phyloP scores from a whole-genome alignment of 352 stramenopile genomes.

The Phytopythium oedochilum region DNA sequence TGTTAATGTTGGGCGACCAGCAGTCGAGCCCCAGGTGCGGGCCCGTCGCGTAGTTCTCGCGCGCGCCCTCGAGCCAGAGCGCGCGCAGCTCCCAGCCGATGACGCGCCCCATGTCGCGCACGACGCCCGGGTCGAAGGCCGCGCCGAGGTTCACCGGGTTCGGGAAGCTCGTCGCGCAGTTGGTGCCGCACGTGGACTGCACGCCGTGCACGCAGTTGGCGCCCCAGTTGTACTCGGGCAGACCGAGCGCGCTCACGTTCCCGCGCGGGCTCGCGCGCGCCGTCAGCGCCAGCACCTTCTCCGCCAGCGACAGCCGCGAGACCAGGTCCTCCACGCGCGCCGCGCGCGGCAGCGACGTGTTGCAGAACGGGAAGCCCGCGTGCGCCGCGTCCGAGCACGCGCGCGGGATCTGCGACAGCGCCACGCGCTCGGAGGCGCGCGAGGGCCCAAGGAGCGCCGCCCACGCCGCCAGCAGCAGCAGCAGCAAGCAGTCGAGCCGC shows the following conservation, averaged over 20 bases:
- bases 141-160: slow-evolving; percentile 86
- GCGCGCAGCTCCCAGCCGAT: slow-evolving; percentile 83
- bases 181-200: slow-evolving; percentile 70
- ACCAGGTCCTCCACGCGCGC: slow-evolving; percentile 81
- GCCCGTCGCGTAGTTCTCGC: slow-evolving; percentile 56
- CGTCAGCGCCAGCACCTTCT: slow-evolving; percentile 71
- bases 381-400: slow-evolving; percentile 32
- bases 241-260: slow-evolving; percentile 69
- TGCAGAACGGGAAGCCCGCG: slow-evolving; percentile 70
- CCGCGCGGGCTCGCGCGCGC: slow-evolving; percentile 61
- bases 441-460: background rate
- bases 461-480: background rate
- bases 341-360: slow-evolving; percentile 48
- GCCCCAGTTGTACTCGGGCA: slow-evolving; percentile 93
- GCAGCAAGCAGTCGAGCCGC: background rate
- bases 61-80: slow-evolving; percentile 70
- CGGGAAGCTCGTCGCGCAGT: slow-evolving; percentile 89
- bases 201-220: slow-evolving; percentile 93
- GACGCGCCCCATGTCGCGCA: slow-evolving; percentile 79
- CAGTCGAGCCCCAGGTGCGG: slow-evolving; percentile 87
- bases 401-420: slow-evolving; percentile 34
- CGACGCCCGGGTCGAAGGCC: slow-evolving; percentile 83
- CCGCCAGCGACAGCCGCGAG: slow-evolving; percentile 46
- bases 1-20: slow-evolving; percentile 95
- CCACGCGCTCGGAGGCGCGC: background rate